Percentiles rank a stretch among this genome's conserved stretches.
phyloP scores from a whole-genome alignment of 768 basidiomycete genomes.

The Boletus pseudo-olivaceus region DNA sequence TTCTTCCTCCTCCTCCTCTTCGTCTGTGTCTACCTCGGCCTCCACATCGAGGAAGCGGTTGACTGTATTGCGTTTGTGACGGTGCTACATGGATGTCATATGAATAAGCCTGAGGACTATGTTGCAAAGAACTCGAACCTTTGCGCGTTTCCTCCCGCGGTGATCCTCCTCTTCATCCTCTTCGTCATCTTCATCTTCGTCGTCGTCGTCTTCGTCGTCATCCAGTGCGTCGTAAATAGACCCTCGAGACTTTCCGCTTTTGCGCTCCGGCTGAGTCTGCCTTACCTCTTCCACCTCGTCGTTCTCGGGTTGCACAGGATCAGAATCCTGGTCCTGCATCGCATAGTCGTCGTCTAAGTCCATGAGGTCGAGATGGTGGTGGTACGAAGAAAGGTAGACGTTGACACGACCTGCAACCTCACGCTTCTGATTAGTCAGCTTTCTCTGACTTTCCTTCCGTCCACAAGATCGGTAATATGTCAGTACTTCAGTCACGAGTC shows the following conservation, averaged over 20 bases:
- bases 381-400: conserved; percentile 21
- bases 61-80: conserved; percentile 60
- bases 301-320: conserved; percentile 30
- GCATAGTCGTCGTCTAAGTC: conserved; percentile 35
- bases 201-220: conserved; percentile 49
- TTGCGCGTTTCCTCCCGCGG: conserved; percentile 55
- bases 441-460: background rate
- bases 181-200: conserved; percentile 59
- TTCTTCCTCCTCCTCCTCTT: conserved; percentile 90
- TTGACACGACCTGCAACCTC: background rate
- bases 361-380: conserved; percentile 26
- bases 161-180: conserved; percentile 43
- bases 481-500: background rate
- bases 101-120: conserved; percentile 4
- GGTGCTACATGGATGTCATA: conserved; percentile 39
- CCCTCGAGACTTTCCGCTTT: conserved; percentile 26
- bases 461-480: no score
- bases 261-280: conserved; percentile 15
- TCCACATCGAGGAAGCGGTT: conserved; percentile 94
- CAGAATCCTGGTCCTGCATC: conserved; percentile 28
- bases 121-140: conserved; percentile 39
- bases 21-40: conserved; percentile 95
- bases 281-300: conserved; percentile 40
- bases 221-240: conserved; percentile 37
- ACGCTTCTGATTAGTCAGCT: conserved; percentile 24